These are phyloP conservation scores for Entoloma clypeatum DNA, from an alignment of 1,284 basidiomycete genomes.

Conservation along the genomic window DNA sequence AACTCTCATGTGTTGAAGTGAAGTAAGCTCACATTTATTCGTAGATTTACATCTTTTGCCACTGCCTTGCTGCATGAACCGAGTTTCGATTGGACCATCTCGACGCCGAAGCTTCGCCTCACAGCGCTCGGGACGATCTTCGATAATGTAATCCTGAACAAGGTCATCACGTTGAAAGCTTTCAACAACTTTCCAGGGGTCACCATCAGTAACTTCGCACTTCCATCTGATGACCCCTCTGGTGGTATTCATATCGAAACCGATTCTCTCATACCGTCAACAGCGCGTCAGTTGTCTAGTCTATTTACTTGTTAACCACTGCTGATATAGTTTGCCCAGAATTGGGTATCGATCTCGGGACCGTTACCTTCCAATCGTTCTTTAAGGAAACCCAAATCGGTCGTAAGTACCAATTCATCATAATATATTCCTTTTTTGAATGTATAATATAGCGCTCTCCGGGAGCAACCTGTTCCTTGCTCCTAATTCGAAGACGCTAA, in stretches of 20 bases:
- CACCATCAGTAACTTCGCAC: slow-evolving; percentile 66
- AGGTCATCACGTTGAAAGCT: slow-evolving; percentile 65
- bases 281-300: slow-evolving; percentile 46
- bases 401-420: slow-evolving; percentile 38
- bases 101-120: slow-evolving; percentile 57
- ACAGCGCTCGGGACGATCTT: slow-evolving; percentile 70
- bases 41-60: slow-evolving; percentile 65
- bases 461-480: slow-evolving; percentile 50
- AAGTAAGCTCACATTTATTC: not conserved
- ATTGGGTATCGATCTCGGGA: slow-evolving; percentile 71
- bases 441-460: slow-evolving; percentile 41
- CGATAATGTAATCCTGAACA: slow-evolving; percentile 60
- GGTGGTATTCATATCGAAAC: slow-evolving; percentile 73
- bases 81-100: slow-evolving; percentile 70
- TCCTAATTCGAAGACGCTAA: slow-evolving; percentile 45
- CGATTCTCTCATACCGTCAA: slow-evolving; percentile 64
- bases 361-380: slow-evolving; percentile 61
- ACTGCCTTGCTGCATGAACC: slow-evolving; percentile 64
- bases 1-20: not conserved
- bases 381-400: slow-evolving; percentile 53
- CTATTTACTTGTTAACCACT: not conserved
- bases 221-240: slow-evolving; percentile 59
- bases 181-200: slow-evolving; percentile 70
- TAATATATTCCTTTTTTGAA: slow-evolving; percentile 3
- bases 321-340: slow-evolving; percentile 36